Base-by-base conservation (phyloP, 441 rosid species). In the Brassica hybrid region DNA sequence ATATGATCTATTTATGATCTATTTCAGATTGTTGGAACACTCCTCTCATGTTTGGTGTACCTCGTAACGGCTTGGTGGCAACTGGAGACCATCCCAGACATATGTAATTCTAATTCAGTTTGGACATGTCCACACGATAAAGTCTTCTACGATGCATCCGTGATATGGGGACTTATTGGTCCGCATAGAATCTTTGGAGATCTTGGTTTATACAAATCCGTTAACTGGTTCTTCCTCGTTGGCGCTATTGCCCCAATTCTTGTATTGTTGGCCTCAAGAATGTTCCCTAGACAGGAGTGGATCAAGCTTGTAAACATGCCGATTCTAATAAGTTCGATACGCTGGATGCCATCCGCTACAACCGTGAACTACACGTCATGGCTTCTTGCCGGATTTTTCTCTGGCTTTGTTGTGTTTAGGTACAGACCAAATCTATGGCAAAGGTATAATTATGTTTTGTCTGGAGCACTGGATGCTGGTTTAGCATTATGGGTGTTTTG, bases 401-500 rank as follows among this genome's bases (percentile, higher is more conserved):
- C 97, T 0, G 97, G 98, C 11, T 94, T 86, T 58, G 93, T 94
- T 62, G 84, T 85, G 74, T 94, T 84, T 61, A 82, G 98, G 72
- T 92, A 88, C 68, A 79, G 83, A 62, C 97, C 98, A 1, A 89
- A 88, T n/a, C 74, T 89, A 63, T 94, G 98, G 98, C 88, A 84
- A 72, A 80, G 94, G 67, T 92, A 92, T 84, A 94, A 94, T 50
- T 94, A 94, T 77, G 95, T 92, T 9, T 85, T 94, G 50, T 94
- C 98, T 0, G 98, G 98, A 17, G 76, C 97, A 45, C 64, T 92
- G 36, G 97, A 94, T 81, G 97, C 97, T 16, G 97, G 98, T 11
- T 86, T 94, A 65, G 98, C 98, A 9, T 94, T 76, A 92, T 94
- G 98, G 98, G 94, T 6, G 97, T 94, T 78, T 78, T 92, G n/a